phyloP scores from a whole-genome alignment of 1,284 basidiomycete genomes.

The Vanrija sp. region DNA sequence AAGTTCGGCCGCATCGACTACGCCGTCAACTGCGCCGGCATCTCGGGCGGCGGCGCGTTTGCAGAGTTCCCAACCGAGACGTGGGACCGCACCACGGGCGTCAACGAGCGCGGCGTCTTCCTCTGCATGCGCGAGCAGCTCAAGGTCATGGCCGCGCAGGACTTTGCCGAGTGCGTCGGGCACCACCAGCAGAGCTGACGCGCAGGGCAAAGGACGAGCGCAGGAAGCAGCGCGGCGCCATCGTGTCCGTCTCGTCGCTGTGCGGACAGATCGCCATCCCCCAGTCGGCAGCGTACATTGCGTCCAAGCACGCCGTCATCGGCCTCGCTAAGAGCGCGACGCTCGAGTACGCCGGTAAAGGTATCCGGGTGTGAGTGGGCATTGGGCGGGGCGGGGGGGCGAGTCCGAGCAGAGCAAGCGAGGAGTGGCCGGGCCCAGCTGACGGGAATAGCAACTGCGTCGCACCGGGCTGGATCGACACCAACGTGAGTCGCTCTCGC shows the following conservation, averaged over 20 bases:
- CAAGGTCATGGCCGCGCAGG: conserved; percentile 20
- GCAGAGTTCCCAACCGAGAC: conserved; percentile 13
- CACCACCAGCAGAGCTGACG: background rate
- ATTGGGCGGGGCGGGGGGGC: no score
- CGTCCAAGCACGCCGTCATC: conserved; percentile 21
- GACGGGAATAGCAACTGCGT: conserved; percentile 9
- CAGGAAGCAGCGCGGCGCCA: conserved; percentile 20
- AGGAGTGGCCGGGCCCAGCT: background rate
- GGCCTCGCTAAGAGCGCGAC: conserved; percentile 18
- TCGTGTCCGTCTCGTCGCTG: conserved; percentile 18
- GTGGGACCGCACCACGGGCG: conserved; percentile 27
- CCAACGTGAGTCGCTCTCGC: background rate
- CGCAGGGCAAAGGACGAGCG: conserved; percentile 4
- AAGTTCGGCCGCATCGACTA: conserved; percentile 34
- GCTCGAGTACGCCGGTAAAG: conserved; percentile 11
- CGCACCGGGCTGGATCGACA: conserved; percentile 14
- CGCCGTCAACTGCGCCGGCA: conserved; percentile 32
- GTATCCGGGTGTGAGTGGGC: conserved; percentile 12
- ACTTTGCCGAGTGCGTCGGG: conserved; percentile 1
- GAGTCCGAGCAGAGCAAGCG: background rate
- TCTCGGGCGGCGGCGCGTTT: conserved; percentile 16
- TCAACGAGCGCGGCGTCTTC: conserved; percentile 26
- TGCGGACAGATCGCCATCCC: conserved; percentile 1
- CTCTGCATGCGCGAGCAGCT: conserved; percentile 22
- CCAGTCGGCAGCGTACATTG: conserved; percentile 9